Conservation (phyloP, 75 land plant species). For the Pseudotsuga menziesii region DNA sequence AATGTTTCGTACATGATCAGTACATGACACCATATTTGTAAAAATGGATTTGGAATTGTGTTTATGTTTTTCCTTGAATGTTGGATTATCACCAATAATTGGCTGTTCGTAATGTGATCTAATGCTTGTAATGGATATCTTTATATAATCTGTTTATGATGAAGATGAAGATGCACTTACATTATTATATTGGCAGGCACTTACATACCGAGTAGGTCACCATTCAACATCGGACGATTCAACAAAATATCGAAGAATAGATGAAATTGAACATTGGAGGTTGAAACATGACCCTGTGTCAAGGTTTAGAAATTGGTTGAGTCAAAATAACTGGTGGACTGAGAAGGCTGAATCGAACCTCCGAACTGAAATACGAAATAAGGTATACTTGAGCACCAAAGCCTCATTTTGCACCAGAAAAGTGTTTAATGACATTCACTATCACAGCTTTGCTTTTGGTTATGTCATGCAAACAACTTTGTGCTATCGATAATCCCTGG, state of each 20-base stretch:
- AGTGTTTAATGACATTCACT: neutral
- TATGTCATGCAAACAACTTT: neutral
- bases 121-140: too few relatives aligned
- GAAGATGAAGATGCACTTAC: neutral
- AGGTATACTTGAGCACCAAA: constrained; percentile 31
- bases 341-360: constrained; percentile 51
- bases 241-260: constrained; percentile 67
- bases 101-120: neutral
- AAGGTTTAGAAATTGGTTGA: constrained; percentile 67
- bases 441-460: neutral
- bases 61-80: too few relatives aligned
- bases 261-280: constrained; percentile 89
- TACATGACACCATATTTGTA: neutral
- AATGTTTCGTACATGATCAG: neutral
- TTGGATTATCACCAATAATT: neutral
- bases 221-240: constrained; percentile 98
- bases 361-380: constrained; percentile 38
- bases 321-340: constrained; percentile 73
- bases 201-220: constrained; percentile 88
- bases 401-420: neutral
- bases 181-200: constrained; percentile 32
- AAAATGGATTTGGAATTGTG: neutral
- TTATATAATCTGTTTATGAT: too few relatives aligned
- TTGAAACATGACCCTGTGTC: constrained; percentile 55
- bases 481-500: neutral